Conservation (phyloP, 148 eudicot species). For the Rhododendron griersonianum region DNA sequence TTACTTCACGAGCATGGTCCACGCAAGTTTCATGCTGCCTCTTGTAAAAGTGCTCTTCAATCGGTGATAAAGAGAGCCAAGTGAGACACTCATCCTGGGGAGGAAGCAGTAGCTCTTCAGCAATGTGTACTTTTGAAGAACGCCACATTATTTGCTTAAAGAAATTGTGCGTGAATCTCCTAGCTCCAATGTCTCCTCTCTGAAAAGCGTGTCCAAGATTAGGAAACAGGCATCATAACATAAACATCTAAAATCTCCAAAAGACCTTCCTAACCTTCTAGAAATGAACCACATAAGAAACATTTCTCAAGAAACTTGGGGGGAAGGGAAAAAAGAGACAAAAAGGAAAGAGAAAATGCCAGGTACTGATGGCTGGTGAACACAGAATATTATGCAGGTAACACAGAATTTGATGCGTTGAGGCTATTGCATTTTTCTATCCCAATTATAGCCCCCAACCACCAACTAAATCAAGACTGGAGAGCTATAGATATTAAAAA, state of each 20-base stretch:
- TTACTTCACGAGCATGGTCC: constrained; percentile 66
- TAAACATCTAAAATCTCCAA: neutral
- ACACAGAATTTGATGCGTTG: neutral
- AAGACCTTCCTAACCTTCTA: neutral
- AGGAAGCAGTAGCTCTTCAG: constrained; percentile 88
- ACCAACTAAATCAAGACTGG: neutral
- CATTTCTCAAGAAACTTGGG: neutral
- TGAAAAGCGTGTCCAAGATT: constrained; percentile 30
- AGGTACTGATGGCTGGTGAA: neutral
- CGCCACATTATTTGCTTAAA: constrained; percentile 94
- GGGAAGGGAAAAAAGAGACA: neutral
- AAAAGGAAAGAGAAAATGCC: neutral
- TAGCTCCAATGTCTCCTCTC: constrained; percentile 71
- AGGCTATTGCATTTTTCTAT: neutral
- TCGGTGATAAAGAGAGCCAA: constrained; percentile 82
- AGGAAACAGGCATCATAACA: neutral
- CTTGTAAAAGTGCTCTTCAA: constrained; percentile 90
- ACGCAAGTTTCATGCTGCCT: constrained; percentile 94
- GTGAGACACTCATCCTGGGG: constrained; percentile 86
- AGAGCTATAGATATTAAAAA: neutral
- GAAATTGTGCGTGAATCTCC: constrained; percentile 62
- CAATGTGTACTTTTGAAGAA: constrained; percentile 70
- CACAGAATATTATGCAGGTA: constrained; percentile 10
- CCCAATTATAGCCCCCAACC: neutral
- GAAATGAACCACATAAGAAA: neutral